Conservation (phyloP, 75 land plant species). For the Selaginella tamariscina region DNA sequence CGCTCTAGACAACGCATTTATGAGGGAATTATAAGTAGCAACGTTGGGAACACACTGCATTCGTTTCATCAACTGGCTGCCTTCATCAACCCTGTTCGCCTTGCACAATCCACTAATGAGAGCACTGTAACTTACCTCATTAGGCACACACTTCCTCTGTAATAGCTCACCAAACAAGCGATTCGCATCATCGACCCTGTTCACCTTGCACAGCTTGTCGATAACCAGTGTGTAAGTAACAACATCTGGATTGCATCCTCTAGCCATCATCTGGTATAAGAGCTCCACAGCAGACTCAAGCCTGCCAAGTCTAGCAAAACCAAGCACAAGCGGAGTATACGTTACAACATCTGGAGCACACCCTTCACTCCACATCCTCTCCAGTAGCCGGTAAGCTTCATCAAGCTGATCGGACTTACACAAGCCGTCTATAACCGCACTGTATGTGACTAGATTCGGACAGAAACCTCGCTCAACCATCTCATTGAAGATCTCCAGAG, state of each 20-base stretch:
- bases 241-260: not conserved
- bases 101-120: constrained; percentile 61
- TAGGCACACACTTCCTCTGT: constrained; percentile 27
- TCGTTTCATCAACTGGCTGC: constrained; percentile 31
- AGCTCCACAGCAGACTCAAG: not conserved
- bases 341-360: not conserved
- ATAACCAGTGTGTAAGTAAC: not conserved
- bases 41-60: constrained; percentile 31
- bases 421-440: not conserved
- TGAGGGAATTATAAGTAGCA: constrained; percentile 46
- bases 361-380: not conserved
- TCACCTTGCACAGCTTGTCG: constrained; percentile 1
- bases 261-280: not conserved
- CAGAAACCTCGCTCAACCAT: not conserved
- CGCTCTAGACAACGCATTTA: constrained; percentile 37
- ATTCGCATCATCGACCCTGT: not conserved
- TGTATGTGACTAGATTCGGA: not conserved
- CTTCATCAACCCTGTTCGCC: constrained; percentile 40
- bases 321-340: not conserved
- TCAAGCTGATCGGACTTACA: not conserved
- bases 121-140: constrained; percentile 46
- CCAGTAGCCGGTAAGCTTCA: not conserved
- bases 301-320: not conserved
- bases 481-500: not conserved
- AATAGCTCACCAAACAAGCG: not conserved